phyloP scores from a whole-genome alignment of 345 rosid species.

The Eucalyptus victrix region DNA sequence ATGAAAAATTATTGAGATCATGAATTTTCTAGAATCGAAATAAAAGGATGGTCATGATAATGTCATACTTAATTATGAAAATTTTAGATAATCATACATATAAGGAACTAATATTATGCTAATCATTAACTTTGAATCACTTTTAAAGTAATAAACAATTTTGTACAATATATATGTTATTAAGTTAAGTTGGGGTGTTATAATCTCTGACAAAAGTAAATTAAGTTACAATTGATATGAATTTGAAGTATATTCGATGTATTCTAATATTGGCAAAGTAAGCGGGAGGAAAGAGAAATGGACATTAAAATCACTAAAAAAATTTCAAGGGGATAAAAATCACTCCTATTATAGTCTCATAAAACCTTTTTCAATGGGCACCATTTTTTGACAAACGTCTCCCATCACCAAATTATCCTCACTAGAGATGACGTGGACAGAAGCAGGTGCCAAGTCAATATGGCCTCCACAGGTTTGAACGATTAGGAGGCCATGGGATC shows the following conservation, averaged over 20 bases:
- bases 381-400: background rate
- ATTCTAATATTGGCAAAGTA: background rate
- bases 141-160: background rate
- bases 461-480: background rate
- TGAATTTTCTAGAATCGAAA: accelerated
- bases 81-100: background rate
- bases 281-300: background rate
- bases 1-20: background rate
- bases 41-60: background rate
- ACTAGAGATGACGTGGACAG: background rate
- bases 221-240: background rate
- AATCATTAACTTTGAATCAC: background rate
- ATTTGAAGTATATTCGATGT: background rate
- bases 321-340: background rate
- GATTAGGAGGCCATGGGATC: background rate
- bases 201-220: background rate
- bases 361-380: background rate
- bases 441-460: background rate
- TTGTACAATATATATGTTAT: background rate
- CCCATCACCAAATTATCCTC: background rate
- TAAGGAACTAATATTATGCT: background rate
- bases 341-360: background rate
- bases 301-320: background rate
- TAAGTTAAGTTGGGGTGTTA: background rate
- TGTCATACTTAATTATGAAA: background rate